phyloP scores from a whole-genome alignment of 2,329 filamentous ascomycete genomes.

The Verticillium nonalfalfae region DNA sequence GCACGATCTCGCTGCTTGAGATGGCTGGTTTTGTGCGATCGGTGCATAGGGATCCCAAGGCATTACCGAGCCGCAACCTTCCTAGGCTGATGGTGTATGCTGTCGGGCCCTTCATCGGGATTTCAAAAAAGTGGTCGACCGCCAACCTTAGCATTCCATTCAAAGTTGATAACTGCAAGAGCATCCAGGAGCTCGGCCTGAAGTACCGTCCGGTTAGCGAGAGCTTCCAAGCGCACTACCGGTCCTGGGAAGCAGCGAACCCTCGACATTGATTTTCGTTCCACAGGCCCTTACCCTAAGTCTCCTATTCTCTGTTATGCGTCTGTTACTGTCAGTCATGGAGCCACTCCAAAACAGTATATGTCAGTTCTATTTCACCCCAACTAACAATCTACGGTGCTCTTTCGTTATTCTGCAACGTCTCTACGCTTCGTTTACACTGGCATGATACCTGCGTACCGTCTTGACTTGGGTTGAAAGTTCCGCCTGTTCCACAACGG shows the following conservation, averaged over 20 bases:
- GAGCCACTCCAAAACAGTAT: no score
- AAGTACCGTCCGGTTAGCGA: background rate
- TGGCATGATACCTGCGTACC: no score
- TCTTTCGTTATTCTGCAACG: no score
- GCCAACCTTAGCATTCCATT: conserved; percentile 15
- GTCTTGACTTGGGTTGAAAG: no score
- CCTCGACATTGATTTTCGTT: background rate
- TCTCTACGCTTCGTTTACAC: no score
- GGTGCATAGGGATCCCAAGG: conserved; percentile 5
- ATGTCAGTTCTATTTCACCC: no score
- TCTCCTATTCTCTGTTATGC: background rate
- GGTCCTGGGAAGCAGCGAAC: background rate
- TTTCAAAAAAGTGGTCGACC: conserved; percentile 13
- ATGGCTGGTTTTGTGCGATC: conserved; percentile 6
- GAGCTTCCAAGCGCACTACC: background rate
- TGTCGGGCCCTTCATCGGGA: conserved; percentile 12
- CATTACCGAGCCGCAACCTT: conserved; percentile 10
- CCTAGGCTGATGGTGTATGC: conserved; percentile 12
- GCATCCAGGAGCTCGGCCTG: conserved; percentile 11
- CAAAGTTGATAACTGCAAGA: conserved; percentile 14
- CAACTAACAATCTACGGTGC: no score
- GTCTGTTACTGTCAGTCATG: no score
- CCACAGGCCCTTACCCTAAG: background rate
- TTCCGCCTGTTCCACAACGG: no score
- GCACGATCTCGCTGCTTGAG: conserved; percentile 5